phyloP scores from a whole-genome alignment of 1,284 basidiomycete genomes.

The Cerioporus squamosus region DNA sequence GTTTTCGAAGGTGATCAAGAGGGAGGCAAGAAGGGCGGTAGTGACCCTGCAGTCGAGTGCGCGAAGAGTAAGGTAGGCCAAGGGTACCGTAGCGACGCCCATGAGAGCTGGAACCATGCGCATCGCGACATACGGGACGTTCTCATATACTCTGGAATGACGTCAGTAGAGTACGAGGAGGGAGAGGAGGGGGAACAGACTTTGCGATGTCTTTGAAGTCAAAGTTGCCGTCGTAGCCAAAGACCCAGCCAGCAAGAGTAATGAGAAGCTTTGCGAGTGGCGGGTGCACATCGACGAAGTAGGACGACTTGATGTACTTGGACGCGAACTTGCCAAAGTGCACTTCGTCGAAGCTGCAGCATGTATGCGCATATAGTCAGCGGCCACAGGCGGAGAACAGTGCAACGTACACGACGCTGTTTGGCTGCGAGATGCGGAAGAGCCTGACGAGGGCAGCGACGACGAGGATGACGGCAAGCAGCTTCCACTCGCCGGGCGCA shows the following conservation, averaged over 20 bases:
- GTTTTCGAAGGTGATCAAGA: constrained; percentile 97
- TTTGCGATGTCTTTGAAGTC: constrained; percentile 98
- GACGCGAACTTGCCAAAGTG: constrained; percentile 96
- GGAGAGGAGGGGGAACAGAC: constrained; percentile 50
- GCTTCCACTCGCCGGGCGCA: constrained; percentile 72
- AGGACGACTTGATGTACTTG: constrained; percentile 89
- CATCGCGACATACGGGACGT: constrained; percentile 97
- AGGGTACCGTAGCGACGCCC: constrained; percentile 87
- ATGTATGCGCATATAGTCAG: background rate
- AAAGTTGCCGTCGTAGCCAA: constrained; percentile 93
- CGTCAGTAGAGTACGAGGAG: background rate
- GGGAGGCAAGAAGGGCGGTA: constrained; percentile 86
- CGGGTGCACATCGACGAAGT: constrained; percentile 97
- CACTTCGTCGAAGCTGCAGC: constrained; percentile 89
- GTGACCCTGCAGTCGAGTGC: constrained; percentile 89
- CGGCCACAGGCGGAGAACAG: background rate
- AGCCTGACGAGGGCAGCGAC: constrained; percentile 77
- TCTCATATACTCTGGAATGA: constrained; percentile 70
- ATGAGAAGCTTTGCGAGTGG: constrained; percentile 96
- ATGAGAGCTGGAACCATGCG: constrained; percentile 90
- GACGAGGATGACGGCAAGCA: constrained; percentile 65
- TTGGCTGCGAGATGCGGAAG: constrained; percentile 80
- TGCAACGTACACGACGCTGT: constrained; percentile 84
- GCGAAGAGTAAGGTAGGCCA: constrained; percentile 94
- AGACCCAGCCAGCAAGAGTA: constrained; percentile 86